These are phyloP conservation scores for Aspergillus texensis DNA, from an alignment of 2,329 filamentous ascomycete genomes.

Conservation along the genomic window DNA sequence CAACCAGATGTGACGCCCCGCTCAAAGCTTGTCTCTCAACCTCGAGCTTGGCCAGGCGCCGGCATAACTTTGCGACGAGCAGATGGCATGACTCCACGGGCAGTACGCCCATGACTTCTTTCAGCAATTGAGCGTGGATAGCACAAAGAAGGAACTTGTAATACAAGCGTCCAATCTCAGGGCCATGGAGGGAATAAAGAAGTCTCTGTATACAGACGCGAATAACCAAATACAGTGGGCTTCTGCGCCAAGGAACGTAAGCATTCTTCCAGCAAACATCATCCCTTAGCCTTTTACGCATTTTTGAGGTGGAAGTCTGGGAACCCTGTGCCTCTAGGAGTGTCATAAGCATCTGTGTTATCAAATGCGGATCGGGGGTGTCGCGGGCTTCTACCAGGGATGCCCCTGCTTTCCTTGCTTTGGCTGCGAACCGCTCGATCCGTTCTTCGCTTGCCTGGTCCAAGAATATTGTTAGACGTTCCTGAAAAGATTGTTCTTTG, in stretches of 20 bases:
- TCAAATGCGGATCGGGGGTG: neutral
- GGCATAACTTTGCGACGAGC: neutral
- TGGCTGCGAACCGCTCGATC: slow-evolving; percentile 4
- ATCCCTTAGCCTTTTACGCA: slow-evolving; percentile 4
- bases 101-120: neutral
- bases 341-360: slow-evolving; percentile 6
- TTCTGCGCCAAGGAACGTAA: slow-evolving; percentile 5
- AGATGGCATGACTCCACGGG: neutral
- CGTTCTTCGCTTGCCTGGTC: slow-evolving; percentile 3
- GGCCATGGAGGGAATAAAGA: neutral
- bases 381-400: neutral
- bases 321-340: slow-evolving; percentile 1
- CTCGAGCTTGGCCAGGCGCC: neutral
- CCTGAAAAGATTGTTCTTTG: neutral
- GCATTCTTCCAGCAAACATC: slow-evolving; percentile 8
- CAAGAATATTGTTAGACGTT: neutral
- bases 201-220: slow-evolving; percentile 3
- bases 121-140: neutral
- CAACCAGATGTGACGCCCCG: neutral
- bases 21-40: neutral
- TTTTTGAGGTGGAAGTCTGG: neutral
- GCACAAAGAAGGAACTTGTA: slow-evolving; percentile 1
- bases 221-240: slow-evolving; percentile 7
- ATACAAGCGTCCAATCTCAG: neutral
- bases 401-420: neutral